These are phyloP conservation scores for Pythium sp. DNA, from an alignment of 352 stramenopile species.

Conservation along the genomic window DNA sequence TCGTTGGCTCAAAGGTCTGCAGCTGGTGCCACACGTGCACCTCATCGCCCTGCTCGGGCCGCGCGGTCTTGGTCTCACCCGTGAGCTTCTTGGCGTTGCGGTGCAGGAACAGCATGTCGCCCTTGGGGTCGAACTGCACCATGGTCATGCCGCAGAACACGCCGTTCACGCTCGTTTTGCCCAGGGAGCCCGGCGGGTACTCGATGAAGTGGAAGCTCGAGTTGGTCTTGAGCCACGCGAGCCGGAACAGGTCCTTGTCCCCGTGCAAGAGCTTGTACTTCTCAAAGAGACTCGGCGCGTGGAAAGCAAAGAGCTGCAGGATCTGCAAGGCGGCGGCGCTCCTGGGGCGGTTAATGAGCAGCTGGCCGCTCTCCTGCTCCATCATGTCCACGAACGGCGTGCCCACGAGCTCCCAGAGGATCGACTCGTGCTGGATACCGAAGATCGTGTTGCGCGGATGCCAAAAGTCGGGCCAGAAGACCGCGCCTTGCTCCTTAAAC, in stretches of 20 bases:
- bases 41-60: neutral
- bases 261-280: conserved; percentile 36
- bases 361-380: conserved; percentile 64
- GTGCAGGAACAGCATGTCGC: conserved; percentile 46
- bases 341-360: conserved; percentile 42
- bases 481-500: conserved; percentile 32
- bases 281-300: conserved; percentile 39
- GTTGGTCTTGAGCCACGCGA: conserved; percentile 52
- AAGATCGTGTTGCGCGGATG: conserved; percentile 56
- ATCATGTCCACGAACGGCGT: conserved; percentile 62
- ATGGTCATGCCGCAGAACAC: conserved; percentile 61
- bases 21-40: conserved; percentile 34
- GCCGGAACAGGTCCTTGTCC: conserved; percentile 59
- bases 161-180: conserved; percentile 21
- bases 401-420: conserved; percentile 52
- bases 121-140: conserved; percentile 30
- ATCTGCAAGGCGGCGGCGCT: conserved; percentile 31
- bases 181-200: conserved; percentile 32
- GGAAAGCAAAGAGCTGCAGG: conserved; percentile 46
- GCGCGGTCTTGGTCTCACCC: conserved; percentile 15
- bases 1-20: conserved; percentile 26
- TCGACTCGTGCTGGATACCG: conserved; percentile 39
- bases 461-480: conserved; percentile 73
- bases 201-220: conserved; percentile 51
- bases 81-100: conserved; percentile 47